These are phyloP conservation scores for Boletus vermiculosoides DNA, from an alignment of 768 basidiomycete species.

Conservation along the genomic window DNA sequence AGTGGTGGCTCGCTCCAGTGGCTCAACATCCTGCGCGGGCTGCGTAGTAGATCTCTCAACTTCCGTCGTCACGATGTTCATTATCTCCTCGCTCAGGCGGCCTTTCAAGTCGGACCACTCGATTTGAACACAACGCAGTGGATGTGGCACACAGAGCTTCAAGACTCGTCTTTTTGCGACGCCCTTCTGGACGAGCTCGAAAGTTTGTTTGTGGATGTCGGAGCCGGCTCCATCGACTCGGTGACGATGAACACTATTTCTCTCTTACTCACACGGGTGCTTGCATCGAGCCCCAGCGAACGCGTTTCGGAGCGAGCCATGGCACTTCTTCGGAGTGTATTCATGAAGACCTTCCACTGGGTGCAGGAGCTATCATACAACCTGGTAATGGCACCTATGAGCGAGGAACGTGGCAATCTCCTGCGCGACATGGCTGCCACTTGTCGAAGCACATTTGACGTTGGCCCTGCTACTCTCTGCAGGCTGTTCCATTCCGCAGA, in stretches of 20 bases:
- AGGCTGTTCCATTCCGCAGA: constrained; percentile 8
- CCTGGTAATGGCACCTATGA: not conserved
- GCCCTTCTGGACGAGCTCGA: not conserved
- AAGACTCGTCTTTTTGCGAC: not conserved
- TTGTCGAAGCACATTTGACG: not conserved
- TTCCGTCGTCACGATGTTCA: not conserved
- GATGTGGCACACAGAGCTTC: not conserved
- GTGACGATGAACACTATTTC: constrained; percentile 30
- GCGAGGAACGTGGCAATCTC: not conserved
- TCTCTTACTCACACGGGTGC: not conserved
- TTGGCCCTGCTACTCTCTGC: not conserved
- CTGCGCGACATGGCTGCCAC: not conserved
- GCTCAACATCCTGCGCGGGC: not conserved
- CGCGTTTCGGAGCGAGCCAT: not conserved
- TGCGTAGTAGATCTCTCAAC: not conserved
- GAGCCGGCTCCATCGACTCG: constrained; percentile 20
- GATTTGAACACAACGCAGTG: not conserved
- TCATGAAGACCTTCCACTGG: not conserved
- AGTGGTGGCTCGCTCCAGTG: not conserved
- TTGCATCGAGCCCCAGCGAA: not conserved
- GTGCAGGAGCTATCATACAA: not conserved
- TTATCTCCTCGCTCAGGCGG: not conserved
- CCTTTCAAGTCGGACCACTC: constrained; percentile 24
- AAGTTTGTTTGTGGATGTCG: not conserved
- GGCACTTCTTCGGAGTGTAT: not conserved